Conservation (phyloP, 768 basidiomycete genomes). For the Tricholoma furcatifolium region DNA sequence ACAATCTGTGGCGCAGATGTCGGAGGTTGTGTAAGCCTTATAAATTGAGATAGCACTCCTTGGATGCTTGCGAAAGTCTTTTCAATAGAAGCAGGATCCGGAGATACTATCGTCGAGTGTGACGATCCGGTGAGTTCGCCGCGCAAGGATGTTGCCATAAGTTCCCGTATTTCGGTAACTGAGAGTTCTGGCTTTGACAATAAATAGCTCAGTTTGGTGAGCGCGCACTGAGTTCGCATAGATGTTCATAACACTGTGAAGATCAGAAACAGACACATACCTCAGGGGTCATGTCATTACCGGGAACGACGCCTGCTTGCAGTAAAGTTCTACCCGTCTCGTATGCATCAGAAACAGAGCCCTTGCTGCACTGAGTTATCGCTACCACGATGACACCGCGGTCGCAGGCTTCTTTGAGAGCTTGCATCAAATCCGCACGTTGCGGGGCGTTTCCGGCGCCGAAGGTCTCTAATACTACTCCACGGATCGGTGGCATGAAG, state of each 20-base stretch:
- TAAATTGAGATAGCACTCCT: constrained; percentile 63
- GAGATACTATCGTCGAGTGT: constrained; percentile 36
- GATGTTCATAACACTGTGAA: not conserved
- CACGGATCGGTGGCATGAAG: constrained; percentile 68
- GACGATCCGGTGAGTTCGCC: constrained; percentile 77
- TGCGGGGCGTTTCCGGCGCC: constrained; percentile 94
- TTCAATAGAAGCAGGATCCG: constrained; percentile 39
- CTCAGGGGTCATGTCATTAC: constrained; percentile 96
- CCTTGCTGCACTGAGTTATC: constrained; percentile 87
- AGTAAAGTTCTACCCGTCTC: constrained; percentile 73
- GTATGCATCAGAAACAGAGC: constrained; percentile 82
- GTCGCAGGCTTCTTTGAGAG: constrained; percentile 77
- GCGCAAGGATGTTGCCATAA: constrained; percentile 78
- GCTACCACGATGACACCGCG: constrained; percentile 87
- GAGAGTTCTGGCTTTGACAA: constrained; percentile 83
- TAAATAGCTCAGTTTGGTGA: constrained; percentile 88
- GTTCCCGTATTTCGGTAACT: constrained; percentile 62
- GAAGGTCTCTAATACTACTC: constrained; percentile 88
- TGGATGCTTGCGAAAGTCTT: constrained; percentile 61
- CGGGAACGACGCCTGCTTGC: constrained; percentile 76
- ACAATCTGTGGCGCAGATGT: constrained; percentile 34
- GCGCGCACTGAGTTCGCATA: constrained; percentile 63
- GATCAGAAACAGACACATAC: constrained; percentile 32
- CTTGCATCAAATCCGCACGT: constrained; percentile 69
- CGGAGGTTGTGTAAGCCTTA: constrained; percentile 52